Evolutionary conservation across 179 eudicot genomes (phyloP), one percentile per base, ranked within the genome.

Genomic region (Silene noctiflora): DNA sequence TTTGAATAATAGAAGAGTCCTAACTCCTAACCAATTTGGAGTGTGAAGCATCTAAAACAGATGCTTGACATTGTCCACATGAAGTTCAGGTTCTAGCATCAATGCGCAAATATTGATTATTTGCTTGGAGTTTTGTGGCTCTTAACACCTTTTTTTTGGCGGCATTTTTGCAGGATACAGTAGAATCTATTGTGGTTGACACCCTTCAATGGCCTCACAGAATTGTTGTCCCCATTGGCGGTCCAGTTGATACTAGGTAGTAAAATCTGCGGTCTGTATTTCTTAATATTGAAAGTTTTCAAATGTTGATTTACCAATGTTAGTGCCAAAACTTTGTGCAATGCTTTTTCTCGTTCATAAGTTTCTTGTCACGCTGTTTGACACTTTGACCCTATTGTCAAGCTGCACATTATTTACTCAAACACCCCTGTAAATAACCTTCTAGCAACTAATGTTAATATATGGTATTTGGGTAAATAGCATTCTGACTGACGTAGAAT

Each of bases 161-260:
- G 64, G 60, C 69, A 63, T 64, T 72, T 76, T 27, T 56, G 61
- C 69, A 94, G 98, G 97, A 94, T 80, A 94, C 94, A 16, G 98
- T 94, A 48, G 75, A 90, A 8, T 62, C 97, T 14, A 92, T 94
- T 63, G 92, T 94, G 68, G 84, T 80, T 21, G 97, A 92, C 82
- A 92, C 87, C 83, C 91, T 92, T 29, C 86, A 87, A 79, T 94
- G 98, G 98, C 98, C 98, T 67, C 98, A 94, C 83, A 89, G 98
- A 80, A 91, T 94, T 82, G 97, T 94, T 80, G 94, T 94, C 79
- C 98, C 98, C 20, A 87, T 92, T 77, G 98, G 96, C 70, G 98
- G 94, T 69, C 86, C 88, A 46, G 87, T 89, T 33, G 97, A 94
- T 82, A 67, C 80, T 75, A 92, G 96, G 98, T 92, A 83, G 24